A percentile compares a stretch with the other conserved stretches of the same genome.
These are phyloP conservation scores for Bruguiera hainesii DNA, from an alignment of 441 rosid genomes.

Conservation along the genomic window DNA sequence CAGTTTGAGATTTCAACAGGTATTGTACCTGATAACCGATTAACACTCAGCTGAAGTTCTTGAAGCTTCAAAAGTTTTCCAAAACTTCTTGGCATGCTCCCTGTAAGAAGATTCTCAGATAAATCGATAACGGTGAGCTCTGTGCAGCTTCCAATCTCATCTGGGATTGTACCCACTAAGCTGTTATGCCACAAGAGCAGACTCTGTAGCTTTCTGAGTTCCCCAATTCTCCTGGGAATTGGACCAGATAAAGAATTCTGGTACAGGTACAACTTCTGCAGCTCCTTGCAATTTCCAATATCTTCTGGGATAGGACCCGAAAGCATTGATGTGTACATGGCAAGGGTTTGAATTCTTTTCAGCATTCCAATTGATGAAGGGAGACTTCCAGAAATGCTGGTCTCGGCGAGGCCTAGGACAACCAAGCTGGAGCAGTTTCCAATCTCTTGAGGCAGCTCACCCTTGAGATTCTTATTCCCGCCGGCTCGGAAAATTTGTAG, in stretches of 20 bases:
- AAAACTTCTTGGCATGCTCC: slow-evolving; percentile 68
- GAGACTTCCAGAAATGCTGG: slow-evolving; percentile 75
- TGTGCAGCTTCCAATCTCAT: slow-evolving; percentile 58
- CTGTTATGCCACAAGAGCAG: slow-evolving; percentile 84
- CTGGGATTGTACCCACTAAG: slow-evolving; percentile 71
- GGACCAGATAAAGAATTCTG: slow-evolving; percentile 83
- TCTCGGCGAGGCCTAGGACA: slow-evolving; percentile 83
- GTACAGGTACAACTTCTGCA: slow-evolving; percentile 79
- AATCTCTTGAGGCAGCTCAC: slow-evolving; percentile 86
- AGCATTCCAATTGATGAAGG: slow-evolving; percentile 75
- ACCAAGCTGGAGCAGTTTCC: slow-evolving; percentile 79
- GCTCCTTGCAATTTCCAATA: slow-evolving; percentile 74
- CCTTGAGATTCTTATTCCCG: slow-evolving; percentile 79
- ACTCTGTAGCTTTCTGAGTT: slow-evolving; percentile 70
- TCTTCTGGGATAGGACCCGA: slow-evolving; percentile 80
- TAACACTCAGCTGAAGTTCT: slow-evolving; percentile 85
- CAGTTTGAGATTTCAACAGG: slow-evolving; percentile 70
- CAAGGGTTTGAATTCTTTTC: slow-evolving; percentile 67
- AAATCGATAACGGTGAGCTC: slow-evolving; percentile 75
- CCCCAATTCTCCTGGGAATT: slow-evolving; percentile 54
- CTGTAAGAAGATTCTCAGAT: slow-evolving; percentile 70
- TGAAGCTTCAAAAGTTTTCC: slow-evolving; percentile 67
- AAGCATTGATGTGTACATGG: slow-evolving; percentile 62
- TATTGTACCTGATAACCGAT: slow-evolving; percentile 70
- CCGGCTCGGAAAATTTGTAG: slow-evolving; percentile 67